Evolutionary conservation across 371 early-diverging fungal genomes (phyloP).

Genomic region (Zychaea mexicana): DNA sequence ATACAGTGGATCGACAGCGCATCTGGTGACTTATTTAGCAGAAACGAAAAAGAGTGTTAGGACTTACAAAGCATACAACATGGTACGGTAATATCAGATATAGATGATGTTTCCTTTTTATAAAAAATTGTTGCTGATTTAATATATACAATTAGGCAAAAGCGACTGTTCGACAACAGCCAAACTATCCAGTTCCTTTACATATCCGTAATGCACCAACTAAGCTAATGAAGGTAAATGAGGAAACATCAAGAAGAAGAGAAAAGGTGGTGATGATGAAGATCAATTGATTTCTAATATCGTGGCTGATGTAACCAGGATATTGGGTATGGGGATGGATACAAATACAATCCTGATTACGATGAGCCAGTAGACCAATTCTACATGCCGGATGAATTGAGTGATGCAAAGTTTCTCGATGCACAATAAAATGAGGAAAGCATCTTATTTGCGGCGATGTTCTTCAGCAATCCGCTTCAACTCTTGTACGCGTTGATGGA

Average conservation of each 20-base stretch:
- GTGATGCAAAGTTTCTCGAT: conserved; percentile 56
- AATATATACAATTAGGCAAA: conserved; percentile 48
- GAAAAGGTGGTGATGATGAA: background rate
- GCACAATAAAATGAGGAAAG: conserved; percentile 10
- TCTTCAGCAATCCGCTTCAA: conserved; percentile 31
- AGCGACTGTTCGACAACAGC: conserved; percentile 55
- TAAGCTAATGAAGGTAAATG: conserved; percentile 58
- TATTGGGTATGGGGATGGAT: conserved; percentile 76
- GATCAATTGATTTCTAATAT: background rate
- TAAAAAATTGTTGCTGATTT: too few relatives aligned
- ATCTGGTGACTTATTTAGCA: conserved; percentile 77
- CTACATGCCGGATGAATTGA: conserved; percentile 74
- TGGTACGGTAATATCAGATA: conserved; percentile 21
- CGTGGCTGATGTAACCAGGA: conserved; percentile 28
- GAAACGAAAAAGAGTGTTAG: conserved; percentile 83
- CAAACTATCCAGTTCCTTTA: conserved; percentile 80
- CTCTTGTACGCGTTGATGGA: conserved; percentile 36
- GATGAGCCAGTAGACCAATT: conserved; percentile 75
- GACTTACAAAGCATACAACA: conserved; percentile 74
- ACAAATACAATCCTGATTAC: conserved; percentile 85
- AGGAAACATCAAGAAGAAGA: background rate
- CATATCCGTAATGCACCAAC: conserved; percentile 90
- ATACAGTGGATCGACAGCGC: conserved; percentile 44
- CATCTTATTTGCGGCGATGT: background rate
- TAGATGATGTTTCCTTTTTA: background rate